phyloP scores from a whole-genome alignment of 768 basidiomycete species.

The Melanogaster broomeanus region DNA sequence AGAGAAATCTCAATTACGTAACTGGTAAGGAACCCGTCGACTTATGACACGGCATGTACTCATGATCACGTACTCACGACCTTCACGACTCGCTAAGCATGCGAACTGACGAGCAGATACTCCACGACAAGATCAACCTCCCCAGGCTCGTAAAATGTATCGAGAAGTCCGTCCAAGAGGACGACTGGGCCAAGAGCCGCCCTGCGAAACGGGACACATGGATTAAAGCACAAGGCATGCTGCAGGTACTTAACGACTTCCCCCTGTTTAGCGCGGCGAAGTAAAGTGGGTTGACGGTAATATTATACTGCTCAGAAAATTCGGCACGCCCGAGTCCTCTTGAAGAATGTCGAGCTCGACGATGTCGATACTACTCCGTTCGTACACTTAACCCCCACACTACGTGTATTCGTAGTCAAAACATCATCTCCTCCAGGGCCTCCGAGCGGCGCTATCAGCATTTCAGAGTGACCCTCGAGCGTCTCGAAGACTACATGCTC shows the following conservation, averaged over 20 bases:
- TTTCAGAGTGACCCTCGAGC: constrained; percentile 51
- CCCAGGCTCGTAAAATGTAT: constrained; percentile 59
- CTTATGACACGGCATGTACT: not conserved
- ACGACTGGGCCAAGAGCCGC: constrained; percentile 34
- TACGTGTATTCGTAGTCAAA: not conserved
- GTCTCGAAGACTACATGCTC: constrained; percentile 52
- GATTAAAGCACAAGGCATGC: constrained; percentile 54
- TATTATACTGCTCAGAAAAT: constrained; percentile 40
- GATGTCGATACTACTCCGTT: constrained; percentile 46
- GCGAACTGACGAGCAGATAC: constrained; percentile 31
- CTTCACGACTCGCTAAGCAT: constrained; percentile 15
- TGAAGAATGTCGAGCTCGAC: constrained; percentile 59
- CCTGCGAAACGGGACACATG: constrained; percentile 38
- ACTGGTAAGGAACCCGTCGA: too few species aligned
- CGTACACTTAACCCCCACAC: constrained; percentile 20
- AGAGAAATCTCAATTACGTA: constrained; percentile 18
- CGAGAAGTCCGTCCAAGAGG: constrained; percentile 49
- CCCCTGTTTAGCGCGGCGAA: not conserved
- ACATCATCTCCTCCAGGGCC: constrained; percentile 32
- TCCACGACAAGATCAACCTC: constrained; percentile 72
- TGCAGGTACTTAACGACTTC: constrained; percentile 54
- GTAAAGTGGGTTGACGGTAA: not conserved
- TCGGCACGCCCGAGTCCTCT: constrained; percentile 55
- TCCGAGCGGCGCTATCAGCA: constrained; percentile 47
- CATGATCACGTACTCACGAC: too few species aligned